phyloP scores from a whole-genome alignment of 805 yeast species.

The Candida mattraensis region DNA sequence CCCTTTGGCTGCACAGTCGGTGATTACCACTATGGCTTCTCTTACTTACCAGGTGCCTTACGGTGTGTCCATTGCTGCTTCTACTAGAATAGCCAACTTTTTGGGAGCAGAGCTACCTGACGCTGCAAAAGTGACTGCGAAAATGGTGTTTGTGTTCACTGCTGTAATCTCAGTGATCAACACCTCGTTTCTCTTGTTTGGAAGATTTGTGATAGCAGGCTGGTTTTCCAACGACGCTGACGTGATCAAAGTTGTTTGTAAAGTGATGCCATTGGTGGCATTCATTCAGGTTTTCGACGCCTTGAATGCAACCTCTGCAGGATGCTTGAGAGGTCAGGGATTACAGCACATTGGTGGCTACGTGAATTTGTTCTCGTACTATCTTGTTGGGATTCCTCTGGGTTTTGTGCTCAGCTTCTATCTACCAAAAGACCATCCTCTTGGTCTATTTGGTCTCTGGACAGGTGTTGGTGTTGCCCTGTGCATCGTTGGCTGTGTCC shows the following conservation, averaged over 20 bases:
- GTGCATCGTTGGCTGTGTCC: constrained; percentile 46
- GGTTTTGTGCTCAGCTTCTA: constrained; percentile 59
- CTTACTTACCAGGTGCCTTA: constrained; percentile 73
- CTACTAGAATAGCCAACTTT: constrained; percentile 75
- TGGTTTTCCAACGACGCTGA: constrained; percentile 34
- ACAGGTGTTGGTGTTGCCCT: constrained; percentile 35
- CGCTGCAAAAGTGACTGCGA: constrained; percentile 31
- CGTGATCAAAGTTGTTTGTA: constrained; percentile 27
- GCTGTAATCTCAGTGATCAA: constrained; percentile 25
- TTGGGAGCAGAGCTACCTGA: constrained; percentile 54
- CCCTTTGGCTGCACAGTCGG: constrained; percentile 71
- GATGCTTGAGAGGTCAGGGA: constrained; percentile 59
- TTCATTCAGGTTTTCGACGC: constrained; percentile 49
- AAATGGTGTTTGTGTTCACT: constrained; percentile 30
- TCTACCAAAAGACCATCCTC: constrained; percentile 33
- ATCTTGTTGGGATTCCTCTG: constrained; percentile 67
- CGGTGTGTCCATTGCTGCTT: constrained; percentile 71
- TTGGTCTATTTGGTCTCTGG: constrained; percentile 42
- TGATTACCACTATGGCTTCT: constrained; percentile 66
- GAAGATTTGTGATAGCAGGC: constrained; percentile 26
- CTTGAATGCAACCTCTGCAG: constrained; percentile 49
- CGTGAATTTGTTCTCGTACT: constrained; percentile 58
- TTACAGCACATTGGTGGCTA: constrained; percentile 56
- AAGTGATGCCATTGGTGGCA: constrained; percentile 33
- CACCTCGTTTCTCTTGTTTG: constrained; percentile 26